A percentile compares a stretch with the other conserved stretches of the same genome.
phyloP scores from a whole-genome alignment of 306 rosid species.

The Macrotyloma uniflorum region DNA sequence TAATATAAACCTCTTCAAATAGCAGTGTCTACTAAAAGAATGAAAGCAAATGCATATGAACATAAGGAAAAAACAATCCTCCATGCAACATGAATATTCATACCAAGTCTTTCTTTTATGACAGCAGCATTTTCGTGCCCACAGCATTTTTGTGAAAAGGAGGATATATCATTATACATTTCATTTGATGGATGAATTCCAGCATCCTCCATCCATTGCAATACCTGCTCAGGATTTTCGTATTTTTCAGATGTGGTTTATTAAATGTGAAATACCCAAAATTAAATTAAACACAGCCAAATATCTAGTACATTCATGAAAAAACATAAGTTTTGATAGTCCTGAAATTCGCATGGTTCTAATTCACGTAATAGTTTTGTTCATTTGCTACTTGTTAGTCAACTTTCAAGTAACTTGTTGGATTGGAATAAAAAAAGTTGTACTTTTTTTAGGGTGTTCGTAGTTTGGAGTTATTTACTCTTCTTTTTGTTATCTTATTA shows the following conservation, averaged over 20 bases:
- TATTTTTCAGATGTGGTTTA: conserved; percentile 22
- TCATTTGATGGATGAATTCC: conserved; percentile 72
- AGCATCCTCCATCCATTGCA: conserved; percentile 93
- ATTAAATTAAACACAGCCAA: conserved; percentile 6
- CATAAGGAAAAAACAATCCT: conserved; percentile 11
- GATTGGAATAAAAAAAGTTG: not conserved
- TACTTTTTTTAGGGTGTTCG: not conserved
- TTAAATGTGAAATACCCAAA: conserved; percentile 29
- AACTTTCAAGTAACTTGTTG: not conserved
- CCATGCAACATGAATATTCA: conserved; percentile 28
- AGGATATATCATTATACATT: conserved; percentile 72
- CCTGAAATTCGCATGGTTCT: not conserved
- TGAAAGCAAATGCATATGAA: not conserved
- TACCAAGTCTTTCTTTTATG: conserved; percentile 81
- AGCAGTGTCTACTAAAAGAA: conserved; percentile 16
- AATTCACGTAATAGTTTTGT: not conserved
- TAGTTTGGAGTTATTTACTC: not conserved
- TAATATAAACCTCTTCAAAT: conserved; percentile 15
- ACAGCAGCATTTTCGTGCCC: conserved; percentile 73
- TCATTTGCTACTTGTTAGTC: not conserved
- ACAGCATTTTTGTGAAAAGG: conserved; percentile 66
- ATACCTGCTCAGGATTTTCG: conserved; percentile 55
- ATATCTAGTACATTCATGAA: not conserved
- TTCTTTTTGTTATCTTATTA: not conserved
- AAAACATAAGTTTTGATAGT: conserved; percentile 9